Evolutionary conservation across 441 rosid genomes (phyloP), one percentile per base, ranked within the genome.

Genomic region (Erysimum cheiri): DNA sequence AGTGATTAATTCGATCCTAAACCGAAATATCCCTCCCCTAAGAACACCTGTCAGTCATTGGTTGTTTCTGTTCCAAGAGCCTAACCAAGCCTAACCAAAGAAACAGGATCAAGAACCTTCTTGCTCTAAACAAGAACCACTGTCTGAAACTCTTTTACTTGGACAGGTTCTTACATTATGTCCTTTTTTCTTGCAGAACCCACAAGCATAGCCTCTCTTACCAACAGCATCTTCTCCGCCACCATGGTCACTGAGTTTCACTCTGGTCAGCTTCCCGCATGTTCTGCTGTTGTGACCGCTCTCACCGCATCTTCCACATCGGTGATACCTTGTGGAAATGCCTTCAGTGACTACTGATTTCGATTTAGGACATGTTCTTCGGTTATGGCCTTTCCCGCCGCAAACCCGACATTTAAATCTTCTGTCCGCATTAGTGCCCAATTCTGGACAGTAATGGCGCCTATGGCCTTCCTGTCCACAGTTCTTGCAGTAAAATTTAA

Each of bases 401-500:
- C 98, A 94, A 53, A 82, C 67, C 28, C 86, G 74, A 66, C 98
- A 94, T 63, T 78, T 79, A 77, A 81, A 89, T 68, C 78, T 85
- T 75, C 82, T 73, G 46, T 85, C 91, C 4, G 24, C 61, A 7
- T 47, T 48, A 64, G 75, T 70, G 63, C 81, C 78, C 22, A 87
- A 80, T 65, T 89, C 92, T 7, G 97, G 96, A 77, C 97, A 94
- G 78, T 91, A 94, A 80, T 83, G 80, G 53, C 83, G 82, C 68
- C 98, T 86, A 59, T 94, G 98, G n/a, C 97, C 96, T 84, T 88
- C 93, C 0, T 90, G 78, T 57, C 98, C 92, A 24, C 96, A 91
- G 58, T 83, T 71, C 19, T 78, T 73, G 73, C 98, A 94, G 84
- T 76, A 90, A 80, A 87, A 94, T 37, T 84, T 84, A 61, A 83